These are phyloP conservation scores for Cercospora zeae-maydis DNA, from an alignment of 2,329 filamentous ascomycete genomes.

Conservation along the genomic window DNA sequence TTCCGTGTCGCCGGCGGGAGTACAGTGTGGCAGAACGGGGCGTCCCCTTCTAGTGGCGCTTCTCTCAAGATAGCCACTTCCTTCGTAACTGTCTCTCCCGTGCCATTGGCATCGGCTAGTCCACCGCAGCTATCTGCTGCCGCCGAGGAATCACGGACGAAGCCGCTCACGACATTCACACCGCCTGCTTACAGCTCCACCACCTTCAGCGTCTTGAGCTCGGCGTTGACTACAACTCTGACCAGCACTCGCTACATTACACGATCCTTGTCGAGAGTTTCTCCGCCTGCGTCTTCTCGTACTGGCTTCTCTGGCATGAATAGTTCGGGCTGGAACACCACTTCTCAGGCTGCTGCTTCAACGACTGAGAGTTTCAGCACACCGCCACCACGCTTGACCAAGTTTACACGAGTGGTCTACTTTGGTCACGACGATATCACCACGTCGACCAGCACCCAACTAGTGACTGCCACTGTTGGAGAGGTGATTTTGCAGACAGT, in stretches of 20 bases:
- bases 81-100: constrained; percentile 21
- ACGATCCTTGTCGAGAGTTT: constrained; percentile 21
- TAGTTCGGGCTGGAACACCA: constrained; percentile 30
- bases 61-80: constrained; percentile 26
- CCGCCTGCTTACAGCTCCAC: constrained; percentile 31
- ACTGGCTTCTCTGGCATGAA: constrained; percentile 28
- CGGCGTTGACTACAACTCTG: constrained; percentile 28
- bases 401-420: constrained; percentile 27
- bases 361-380: constrained; percentile 1
- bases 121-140: not conserved
- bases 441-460: constrained; percentile 28
- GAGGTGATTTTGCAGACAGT: constrained; percentile 20
- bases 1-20: constrained; percentile 16
- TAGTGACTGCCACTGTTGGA: constrained; percentile 29
- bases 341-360: constrained; percentile 1
- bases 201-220: constrained; percentile 25
- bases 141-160: constrained; percentile 12
- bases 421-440: constrained; percentile 27
- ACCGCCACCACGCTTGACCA: constrained; percentile 18
- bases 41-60: constrained; percentile 27
- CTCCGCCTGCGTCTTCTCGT: constrained; percentile 13
- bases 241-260: constrained; percentile 31
- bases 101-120: constrained; percentile 5
- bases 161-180: constrained; percentile 20
- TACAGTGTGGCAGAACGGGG: constrained; percentile 30